A percentile compares a stretch with the other conserved stretches of the same genome.
Evolutionary conservation across 345 rosid species (phyloP).

Genomic region (Citrus mangshanensis): DNA sequence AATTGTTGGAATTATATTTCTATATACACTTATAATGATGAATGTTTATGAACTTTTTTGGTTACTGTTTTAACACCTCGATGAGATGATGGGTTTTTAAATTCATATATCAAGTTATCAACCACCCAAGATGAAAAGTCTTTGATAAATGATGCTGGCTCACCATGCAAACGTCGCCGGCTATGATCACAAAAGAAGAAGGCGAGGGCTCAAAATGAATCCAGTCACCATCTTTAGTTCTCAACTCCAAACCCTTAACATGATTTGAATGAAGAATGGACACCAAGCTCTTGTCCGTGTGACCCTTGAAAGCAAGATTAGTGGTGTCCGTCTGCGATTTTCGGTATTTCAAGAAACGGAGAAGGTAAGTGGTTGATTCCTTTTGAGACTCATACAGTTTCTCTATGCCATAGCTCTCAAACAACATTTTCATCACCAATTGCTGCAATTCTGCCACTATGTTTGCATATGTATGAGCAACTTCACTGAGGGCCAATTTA

Average conservation of each 20-base stretch:
- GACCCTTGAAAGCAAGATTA: constrained; percentile 45
- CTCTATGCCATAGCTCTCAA: constrained; percentile 53
- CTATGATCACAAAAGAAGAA: constrained; percentile 41
- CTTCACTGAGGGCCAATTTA: constrained; percentile 23
- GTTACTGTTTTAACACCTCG: no score
- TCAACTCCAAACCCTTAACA: constrained; percentile 47
- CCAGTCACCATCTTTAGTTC: constrained; percentile 49
- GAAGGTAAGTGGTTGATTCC: constrained; percentile 45
- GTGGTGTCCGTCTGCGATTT: constrained; percentile 38
- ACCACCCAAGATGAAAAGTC: no score
- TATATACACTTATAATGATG: no score
- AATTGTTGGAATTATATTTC: no score
- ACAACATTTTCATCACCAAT: constrained; percentile 47
- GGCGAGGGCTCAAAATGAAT: constrained; percentile 48
- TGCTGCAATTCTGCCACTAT: constrained; percentile 41
- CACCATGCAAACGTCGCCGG: constrained; percentile 67
- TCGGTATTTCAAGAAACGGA: constrained; percentile 48
- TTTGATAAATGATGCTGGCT: neutral
- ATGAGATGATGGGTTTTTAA: no score
- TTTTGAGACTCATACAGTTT: constrained; percentile 32
- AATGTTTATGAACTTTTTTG: no score
- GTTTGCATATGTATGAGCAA: constrained; percentile 34
- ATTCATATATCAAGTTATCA: no score
- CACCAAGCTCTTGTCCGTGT: constrained; percentile 62
- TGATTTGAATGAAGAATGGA: constrained; percentile 63